Base-by-base conservation (phyloP, 148 eudicot genomes). In the Amaranthus cruentus region DNA sequence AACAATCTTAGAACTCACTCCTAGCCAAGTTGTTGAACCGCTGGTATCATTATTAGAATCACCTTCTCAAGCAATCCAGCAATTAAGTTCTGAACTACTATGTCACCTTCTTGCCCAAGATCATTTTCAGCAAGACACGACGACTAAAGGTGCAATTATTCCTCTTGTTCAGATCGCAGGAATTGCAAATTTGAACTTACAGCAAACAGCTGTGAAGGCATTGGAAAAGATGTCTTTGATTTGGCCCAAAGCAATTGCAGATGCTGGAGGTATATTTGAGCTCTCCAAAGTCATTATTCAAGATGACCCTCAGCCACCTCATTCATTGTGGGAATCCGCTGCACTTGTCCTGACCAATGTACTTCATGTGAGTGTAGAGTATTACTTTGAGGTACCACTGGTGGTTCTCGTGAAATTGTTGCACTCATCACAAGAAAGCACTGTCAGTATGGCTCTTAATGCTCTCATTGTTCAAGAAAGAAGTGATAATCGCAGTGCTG, bases 81-180 rank as follows among this genome's bases (percentile, higher is more conserved):
- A 89, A 69, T 85, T 91, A 47, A 86, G 92, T 54, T 81, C 97
- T 15, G 95, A 91, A 76, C 59, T 89, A 70, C 78, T 91, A 54
- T 83, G 85, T 73, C 97, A 88, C 70, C 85, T 91, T 80, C 92
- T 89, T 71, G 86, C 83, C 65, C 90, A 88, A 73, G 92, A 91
- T 68, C 88, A 88, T 72, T 89, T 88, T 68, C 87, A 88, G 82
- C 87, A 86, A 81, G 97, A 91, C 73, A 86, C 83, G 62, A 85
- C 88, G 11, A 88, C 90, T 47, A 85, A 84, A 82, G 79, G 70
- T 69, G 95, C 90, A 47, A 81, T 89, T 57, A 81, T 78, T 56
- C 97, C 97, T 51, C 89, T 91, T 53, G 95, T 91, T 57, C 92
- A 85, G 85, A 87, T 91, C 55, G 81, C 88, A 8, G 95, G 95